Conservation (phyloP, 2,329 filamentous ascomycete species). For the Monilinia vaccinii-corymbosi region DNA sequence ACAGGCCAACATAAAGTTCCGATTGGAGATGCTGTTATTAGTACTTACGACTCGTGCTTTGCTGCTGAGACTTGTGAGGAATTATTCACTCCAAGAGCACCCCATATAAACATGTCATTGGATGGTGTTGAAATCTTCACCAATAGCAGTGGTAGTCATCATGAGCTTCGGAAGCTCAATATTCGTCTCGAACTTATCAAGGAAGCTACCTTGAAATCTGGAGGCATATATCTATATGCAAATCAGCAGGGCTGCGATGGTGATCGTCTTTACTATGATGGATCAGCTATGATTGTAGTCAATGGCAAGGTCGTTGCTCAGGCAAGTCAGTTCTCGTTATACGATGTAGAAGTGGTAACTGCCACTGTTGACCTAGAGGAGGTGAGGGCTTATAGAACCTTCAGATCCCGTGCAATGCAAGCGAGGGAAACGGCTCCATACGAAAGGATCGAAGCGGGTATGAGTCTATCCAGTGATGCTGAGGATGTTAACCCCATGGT, state of each 20-base stretch:
- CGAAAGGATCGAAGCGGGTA: conserved; percentile 32
- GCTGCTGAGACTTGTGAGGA: conserved; percentile 62
- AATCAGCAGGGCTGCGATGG: conserved; percentile 53
- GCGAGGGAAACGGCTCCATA: conserved; percentile 31
- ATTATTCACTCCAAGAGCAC: conserved; percentile 42
- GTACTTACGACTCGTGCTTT: conserved; percentile 52
- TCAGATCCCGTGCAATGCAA: conserved; percentile 15
- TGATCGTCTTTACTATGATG: conserved; percentile 47
- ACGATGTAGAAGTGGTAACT: conserved; percentile 56
- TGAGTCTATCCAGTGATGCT: conserved; percentile 34
- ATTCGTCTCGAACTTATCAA: conserved; percentile 54
- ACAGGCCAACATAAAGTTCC: conserved; percentile 38
- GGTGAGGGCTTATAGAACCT: conserved; percentile 49
- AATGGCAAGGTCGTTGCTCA: conserved; percentile 55
- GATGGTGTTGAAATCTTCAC: conserved; percentile 64
- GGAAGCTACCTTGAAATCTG: conserved; percentile 54
- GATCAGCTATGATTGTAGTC: conserved; percentile 50
- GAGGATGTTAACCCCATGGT: conserved; percentile 37
- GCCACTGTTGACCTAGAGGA: conserved; percentile 64
- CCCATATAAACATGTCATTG: conserved; percentile 49
- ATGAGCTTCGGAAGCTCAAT: conserved; percentile 57
- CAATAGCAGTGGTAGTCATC: conserved; percentile 62
- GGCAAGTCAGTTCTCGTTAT: conserved; percentile 33
- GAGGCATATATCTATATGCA: conserved; percentile 52
- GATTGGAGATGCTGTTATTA: conserved; percentile 51